Evolutionary conservation across 129 eudicot species (phyloP).

Genomic region (Artemisia tridentata): DNA sequence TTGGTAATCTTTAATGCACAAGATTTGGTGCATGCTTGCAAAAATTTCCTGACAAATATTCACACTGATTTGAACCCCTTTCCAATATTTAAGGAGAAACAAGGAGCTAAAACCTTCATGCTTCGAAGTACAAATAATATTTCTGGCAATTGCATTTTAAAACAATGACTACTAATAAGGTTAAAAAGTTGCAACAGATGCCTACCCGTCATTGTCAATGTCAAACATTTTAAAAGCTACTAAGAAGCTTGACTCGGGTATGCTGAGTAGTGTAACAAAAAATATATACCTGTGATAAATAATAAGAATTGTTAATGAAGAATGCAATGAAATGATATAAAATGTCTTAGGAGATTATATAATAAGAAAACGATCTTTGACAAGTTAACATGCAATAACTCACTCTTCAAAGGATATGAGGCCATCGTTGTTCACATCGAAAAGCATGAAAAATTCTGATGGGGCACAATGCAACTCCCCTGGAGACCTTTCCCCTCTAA

Average conservation of each 20-base stretch:
- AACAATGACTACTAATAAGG: slow-evolving; percentile 1
- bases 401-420: slow-evolving; percentile 86
- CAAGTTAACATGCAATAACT: slow-evolving; percentile 31
- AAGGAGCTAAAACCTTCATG: not conserved
- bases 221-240: slow-evolving; percentile 68
- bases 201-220: slow-evolving; percentile 55
- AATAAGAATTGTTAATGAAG: not conserved
- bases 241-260: slow-evolving; percentile 60
- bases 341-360: not conserved
- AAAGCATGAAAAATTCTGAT: slow-evolving; percentile 79
- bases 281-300: slow-evolving; percentile 48
- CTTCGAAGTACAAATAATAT: not conserved
- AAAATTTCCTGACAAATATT: too few relatives aligned
- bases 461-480: slow-evolving; percentile 76
- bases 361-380: not conserved
- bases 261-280: slow-evolving; percentile 56
- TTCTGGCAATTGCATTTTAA: not conserved
- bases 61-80: too few relatives aligned
- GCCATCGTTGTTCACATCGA: slow-evolving; percentile 75
- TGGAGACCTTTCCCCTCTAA: slow-evolving; percentile 74
- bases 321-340: slow-evolving; percentile 4
- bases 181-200: slow-evolving; percentile 8
- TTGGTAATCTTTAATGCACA: not conserved
- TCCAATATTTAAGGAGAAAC: too few relatives aligned
- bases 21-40: too few relatives aligned